A percentile compares a stretch with the other conserved stretches of the same genome.
Evolutionary conservation across 495 filamentous ascomycete genomes (phyloP).

Genomic region (Aspergillus olivimuriae): DNA sequence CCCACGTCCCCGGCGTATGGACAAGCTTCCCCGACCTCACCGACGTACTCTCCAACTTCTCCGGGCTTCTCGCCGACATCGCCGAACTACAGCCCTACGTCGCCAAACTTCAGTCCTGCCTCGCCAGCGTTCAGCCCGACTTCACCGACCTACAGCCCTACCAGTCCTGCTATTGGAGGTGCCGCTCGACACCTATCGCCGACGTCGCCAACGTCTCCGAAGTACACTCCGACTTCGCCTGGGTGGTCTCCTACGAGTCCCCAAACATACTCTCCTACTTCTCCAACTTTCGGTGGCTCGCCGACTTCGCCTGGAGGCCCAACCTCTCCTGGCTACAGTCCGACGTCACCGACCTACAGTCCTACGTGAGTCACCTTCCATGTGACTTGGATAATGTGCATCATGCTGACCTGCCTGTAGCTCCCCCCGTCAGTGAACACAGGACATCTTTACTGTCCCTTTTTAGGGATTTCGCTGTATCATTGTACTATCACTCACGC

Average conservation of each 20-base stretch:
- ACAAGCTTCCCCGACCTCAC: conserved; percentile 59
- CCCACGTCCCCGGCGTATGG: conserved; percentile 69
- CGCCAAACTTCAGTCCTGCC: conserved; percentile 55
- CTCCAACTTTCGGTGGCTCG: conserved; percentile 60
- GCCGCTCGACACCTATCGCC: conserved; percentile 51
- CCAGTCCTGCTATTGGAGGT: conserved; percentile 53
- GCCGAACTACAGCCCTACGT: conserved; percentile 56
- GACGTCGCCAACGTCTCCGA: conserved; percentile 60
- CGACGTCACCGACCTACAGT: conserved; percentile 45
- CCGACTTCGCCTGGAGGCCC: conserved; percentile 47
- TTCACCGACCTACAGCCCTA: conserved; percentile 62
- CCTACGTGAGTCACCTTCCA: conserved; percentile 30
- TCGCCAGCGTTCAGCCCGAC: conserved; percentile 53
- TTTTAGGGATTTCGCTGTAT: conserved; percentile 23
- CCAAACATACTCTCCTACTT: conserved; percentile 70
- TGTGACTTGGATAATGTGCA: background rate
- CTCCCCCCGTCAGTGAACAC: conserved; percentile 43
- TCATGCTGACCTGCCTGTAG: conserved; percentile 27
- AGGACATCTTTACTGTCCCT: conserved; percentile 14
- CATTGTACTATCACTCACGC: conserved; percentile 38
- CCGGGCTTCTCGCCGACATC: conserved; percentile 77
- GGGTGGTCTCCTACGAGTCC: conserved; percentile 63
- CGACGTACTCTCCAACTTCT: conserved; percentile 77
- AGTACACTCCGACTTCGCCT: conserved; percentile 71
- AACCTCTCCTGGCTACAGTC: conserved; percentile 53